A percentile compares a stretch with the other conserved stretches of the same genome.
Conservation (phyloP, 2,329 filamentous ascomycete species). For the Cytospora leucostoma region DNA sequence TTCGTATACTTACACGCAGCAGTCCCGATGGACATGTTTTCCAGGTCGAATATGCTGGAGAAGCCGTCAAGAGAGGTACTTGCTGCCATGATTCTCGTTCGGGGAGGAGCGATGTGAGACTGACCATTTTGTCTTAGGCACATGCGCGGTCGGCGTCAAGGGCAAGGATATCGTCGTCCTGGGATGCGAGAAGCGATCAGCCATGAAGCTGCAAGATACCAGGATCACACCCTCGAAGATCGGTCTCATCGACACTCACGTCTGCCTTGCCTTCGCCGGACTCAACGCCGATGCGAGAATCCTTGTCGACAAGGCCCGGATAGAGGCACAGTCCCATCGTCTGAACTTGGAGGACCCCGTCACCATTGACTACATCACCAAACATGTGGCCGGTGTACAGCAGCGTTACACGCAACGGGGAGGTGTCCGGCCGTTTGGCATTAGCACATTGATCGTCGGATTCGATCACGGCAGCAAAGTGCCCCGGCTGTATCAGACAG, state of each 20-base stretch:
- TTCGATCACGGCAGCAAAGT: conserved; percentile 92
- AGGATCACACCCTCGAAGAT: conserved; percentile 99
- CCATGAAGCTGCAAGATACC: conserved; percentile 99
- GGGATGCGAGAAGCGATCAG: conserved; percentile 97
- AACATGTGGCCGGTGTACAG: conserved; percentile 96
- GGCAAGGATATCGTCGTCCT: conserved; percentile 91
- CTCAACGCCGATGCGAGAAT: conserved; percentile 98
- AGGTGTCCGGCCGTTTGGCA: conserved; percentile 97
- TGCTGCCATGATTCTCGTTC: conserved; percentile 13
- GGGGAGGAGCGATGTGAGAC: neutral
- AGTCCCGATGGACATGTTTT: conserved; percentile 99
- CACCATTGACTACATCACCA: conserved; percentile 98
- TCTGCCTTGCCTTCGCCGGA: conserved; percentile 94
- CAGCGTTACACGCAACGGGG: conserved; percentile 99
- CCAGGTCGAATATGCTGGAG: conserved; percentile 98
- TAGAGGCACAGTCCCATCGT: conserved; percentile 96
- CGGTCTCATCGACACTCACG: conserved; percentile 91
- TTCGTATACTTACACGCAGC: conserved; percentile 27
- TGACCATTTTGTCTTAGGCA: conserved; percentile 58
- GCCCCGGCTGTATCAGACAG: conserved; percentile 93
- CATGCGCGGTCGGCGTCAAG: conserved; percentile 97
- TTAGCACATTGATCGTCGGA: conserved; percentile 97
- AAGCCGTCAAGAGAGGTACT: conserved; percentile 95
- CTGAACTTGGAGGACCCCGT: conserved; percentile 96
- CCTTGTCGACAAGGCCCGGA: conserved; percentile 93